Evolutionary conservation across 1,139 yeast species (phyloP).

Genomic region (Blastobotrys arbuscula): DNA sequence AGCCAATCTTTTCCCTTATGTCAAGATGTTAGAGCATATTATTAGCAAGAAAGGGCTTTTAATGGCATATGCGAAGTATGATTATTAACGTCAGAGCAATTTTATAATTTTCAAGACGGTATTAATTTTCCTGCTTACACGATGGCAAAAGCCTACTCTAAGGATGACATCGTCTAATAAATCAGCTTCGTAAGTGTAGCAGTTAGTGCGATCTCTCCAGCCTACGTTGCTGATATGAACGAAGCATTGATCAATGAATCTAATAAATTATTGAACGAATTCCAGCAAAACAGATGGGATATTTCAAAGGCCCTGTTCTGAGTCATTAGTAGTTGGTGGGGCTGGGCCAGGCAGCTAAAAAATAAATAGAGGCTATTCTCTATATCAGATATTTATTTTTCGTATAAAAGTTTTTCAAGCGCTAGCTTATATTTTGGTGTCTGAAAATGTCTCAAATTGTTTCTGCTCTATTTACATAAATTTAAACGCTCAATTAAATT

Average conservation of each 20-base stretch:
- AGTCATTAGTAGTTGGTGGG: too few relatives aligned
- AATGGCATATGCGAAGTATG: slow-evolving; percentile 51
- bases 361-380: too few relatives aligned
- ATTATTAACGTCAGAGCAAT: slow-evolving; percentile 60
- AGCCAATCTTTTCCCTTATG: slow-evolving; percentile 47
- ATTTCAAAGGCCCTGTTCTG: slow-evolving; percentile 51
- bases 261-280: slow-evolving; percentile 40
- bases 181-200: slow-evolving; percentile 48
- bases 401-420: too few relatives aligned
- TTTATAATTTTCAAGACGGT: slow-evolving; percentile 42
- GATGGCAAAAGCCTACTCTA: slow-evolving; percentile 46
- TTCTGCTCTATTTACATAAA: too few relatives aligned
- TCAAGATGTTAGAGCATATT: slow-evolving; percentile 42
- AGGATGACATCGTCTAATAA: slow-evolving; percentile 50
- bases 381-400: too few relatives aligned
- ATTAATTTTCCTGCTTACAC: slow-evolving; percentile 44
- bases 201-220: slow-evolving; percentile 54
- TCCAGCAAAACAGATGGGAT: slow-evolving; percentile 51
- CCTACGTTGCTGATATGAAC: slow-evolving; percentile 51
- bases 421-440: too few relatives aligned
- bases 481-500: background rate
- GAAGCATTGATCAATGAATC: slow-evolving; percentile 34
- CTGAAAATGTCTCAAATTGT: too few relatives aligned
- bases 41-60: slow-evolving; percentile 29
- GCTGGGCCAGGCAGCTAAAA: too few relatives aligned